Conservation (phyloP, 148 eudicot genomes). For the Beta vulgaris region DNA sequence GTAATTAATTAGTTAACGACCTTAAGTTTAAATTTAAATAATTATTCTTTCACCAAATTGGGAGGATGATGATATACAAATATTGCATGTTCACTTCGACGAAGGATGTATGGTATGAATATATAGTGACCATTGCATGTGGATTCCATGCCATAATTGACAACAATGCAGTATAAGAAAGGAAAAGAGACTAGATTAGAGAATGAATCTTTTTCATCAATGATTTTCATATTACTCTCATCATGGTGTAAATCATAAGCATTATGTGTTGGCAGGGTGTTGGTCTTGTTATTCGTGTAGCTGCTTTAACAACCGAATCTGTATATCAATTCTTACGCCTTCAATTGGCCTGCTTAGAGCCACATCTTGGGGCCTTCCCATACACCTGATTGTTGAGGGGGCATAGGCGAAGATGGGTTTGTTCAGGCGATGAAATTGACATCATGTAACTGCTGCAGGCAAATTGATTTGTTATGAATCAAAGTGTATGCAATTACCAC, state of each 20-base stretch:
- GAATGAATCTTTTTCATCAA: neutral
- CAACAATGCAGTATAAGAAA: neutral
- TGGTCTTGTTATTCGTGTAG: conserved; percentile 67
- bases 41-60: too few relatives aligned
- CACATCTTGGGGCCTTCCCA: conserved; percentile 65
- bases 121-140: too few relatives aligned
- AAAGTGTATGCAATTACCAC: too few relatives aligned
- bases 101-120: too few relatives aligned
- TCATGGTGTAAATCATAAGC: neutral
- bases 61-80: too few relatives aligned
- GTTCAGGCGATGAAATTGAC: neutral
- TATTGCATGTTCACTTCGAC: too few relatives aligned
- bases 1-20: too few relatives aligned
- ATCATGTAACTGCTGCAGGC: neutral
- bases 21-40: too few relatives aligned
- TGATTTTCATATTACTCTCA: neutral
- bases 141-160: neutral
- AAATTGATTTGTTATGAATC: too few relatives aligned
- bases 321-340: conserved; percentile 66
- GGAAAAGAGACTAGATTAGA: neutral
- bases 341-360: conserved; percentile 60
- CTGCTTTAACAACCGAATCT: conserved; percentile 73
- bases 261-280: conserved; percentile 40
- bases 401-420: neutral
- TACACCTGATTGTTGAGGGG: conserved; percentile 32